Evolutionary conservation across 1,139 yeast species (phyloP).

Genomic region (Blastobotrys buckinghamii): DNA sequence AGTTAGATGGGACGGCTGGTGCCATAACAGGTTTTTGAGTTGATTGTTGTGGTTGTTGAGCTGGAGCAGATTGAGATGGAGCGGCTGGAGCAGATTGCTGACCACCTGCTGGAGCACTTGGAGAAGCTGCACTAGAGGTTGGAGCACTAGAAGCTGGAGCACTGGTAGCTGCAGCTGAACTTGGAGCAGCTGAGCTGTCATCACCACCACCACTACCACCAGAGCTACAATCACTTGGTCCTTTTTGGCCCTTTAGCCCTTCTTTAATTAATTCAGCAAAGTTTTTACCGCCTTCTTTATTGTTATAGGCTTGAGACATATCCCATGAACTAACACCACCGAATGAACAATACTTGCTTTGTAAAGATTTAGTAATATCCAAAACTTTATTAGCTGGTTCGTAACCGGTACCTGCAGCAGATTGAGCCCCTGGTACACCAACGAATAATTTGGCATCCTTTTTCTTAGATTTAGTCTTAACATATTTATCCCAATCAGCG

Average conservation of each 20-base stretch:
- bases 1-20: background rate
- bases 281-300: constrained; percentile 34
- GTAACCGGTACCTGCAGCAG: constrained; percentile 69
- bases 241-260: constrained; percentile 35
- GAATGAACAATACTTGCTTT: constrained; percentile 42
- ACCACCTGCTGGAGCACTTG: background rate
- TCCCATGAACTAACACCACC: constrained; percentile 94
- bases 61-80: background rate
- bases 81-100: background rate
- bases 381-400: constrained; percentile 33
- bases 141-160: constrained; percentile 9
- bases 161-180: constrained; percentile 16
- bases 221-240: constrained; percentile 30
- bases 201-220: background rate
- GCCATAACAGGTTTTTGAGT: too few species aligned
- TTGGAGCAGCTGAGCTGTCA: constrained; percentile 11
- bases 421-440: constrained; percentile 64
- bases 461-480: constrained; percentile 68
- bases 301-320: constrained; percentile 70
- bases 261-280: constrained; percentile 43
- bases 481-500: constrained; percentile 73
- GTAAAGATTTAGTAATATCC: constrained; percentile 18
- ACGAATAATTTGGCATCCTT: constrained; percentile 51
- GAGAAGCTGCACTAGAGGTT: background rate
- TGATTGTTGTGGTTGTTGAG: background rate